Percentiles rank a stretch among this genome's conserved stretches.
Conservation (phyloP, 257 asterid genomes). For the Nicotiana attenuata region DNA sequence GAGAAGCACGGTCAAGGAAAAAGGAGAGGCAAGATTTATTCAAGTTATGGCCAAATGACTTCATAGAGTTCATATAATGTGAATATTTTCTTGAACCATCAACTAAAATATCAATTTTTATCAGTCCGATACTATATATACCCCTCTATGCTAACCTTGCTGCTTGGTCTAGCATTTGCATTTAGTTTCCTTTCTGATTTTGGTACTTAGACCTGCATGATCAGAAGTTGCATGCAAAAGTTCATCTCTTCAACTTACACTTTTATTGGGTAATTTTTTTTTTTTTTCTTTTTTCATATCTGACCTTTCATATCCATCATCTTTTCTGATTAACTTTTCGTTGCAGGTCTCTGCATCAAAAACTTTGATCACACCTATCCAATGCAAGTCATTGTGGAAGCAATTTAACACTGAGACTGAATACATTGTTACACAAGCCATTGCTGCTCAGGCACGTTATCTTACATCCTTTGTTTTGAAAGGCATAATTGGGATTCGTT, state of each 20-base stretch:
- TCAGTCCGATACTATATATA: not conserved
- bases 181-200: not conserved
- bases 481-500: too few relatives aligned
- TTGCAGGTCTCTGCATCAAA: slow-evolving; percentile 67
- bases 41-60: not conserved
- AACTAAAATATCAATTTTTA: not conserved
- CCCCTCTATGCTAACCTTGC: not conserved
- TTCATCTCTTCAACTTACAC: slow-evolving; percentile 3
- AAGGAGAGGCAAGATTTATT: not conserved
- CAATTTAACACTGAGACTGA: slow-evolving; percentile 85
- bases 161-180: not conserved
- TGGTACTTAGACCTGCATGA: not conserved
- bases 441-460: slow-evolving; percentile 77
- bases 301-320: not conserved
- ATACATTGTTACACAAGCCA: slow-evolving; percentile 87
- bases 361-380: slow-evolving; percentile 89
- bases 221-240: not conserved
- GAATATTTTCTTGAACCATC: not conserved
- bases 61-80: not conserved
- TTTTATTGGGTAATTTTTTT: not conserved
- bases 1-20: not conserved
- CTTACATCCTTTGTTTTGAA: too few relatives aligned
- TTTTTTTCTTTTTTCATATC: not conserved
- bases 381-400: slow-evolving; percentile 93
- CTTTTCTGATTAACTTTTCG: not conserved